These are phyloP conservation scores for Dipodascopsis uninucleata DNA, from an alignment of 805 yeast genomes.

Conservation along the genomic window DNA sequence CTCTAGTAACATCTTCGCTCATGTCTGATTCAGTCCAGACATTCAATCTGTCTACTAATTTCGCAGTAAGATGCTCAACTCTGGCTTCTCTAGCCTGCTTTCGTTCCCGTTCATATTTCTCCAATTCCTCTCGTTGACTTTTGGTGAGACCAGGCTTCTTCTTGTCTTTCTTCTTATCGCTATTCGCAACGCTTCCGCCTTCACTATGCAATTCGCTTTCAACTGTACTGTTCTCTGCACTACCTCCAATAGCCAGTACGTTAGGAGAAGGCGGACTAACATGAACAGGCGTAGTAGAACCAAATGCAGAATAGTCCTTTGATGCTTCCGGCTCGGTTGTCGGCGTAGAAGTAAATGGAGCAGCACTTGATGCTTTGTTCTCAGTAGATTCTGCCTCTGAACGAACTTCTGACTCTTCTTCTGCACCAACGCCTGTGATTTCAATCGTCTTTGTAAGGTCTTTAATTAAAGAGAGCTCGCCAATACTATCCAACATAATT, in stretches of 20 bases:
- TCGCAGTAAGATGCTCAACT: constrained; percentile 57
- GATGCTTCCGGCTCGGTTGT: constrained; percentile 1
- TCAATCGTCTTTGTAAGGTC: constrained; percentile 66
- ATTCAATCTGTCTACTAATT: constrained; percentile 53
- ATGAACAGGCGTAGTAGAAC: constrained; percentile 1
- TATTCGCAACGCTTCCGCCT: too few species aligned
- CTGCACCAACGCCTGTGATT: constrained; percentile 40
- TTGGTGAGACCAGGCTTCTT: constrained; percentile 39
- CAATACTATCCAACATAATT: constrained; percentile 50
- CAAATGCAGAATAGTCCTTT: background rate
- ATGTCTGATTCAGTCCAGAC: constrained; percentile 60
- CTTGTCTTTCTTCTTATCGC: constrained; percentile 32
- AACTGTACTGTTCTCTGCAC: constrained; percentile 15
- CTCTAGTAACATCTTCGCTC: constrained; percentile 55
- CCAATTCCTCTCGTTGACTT: constrained; percentile 50
- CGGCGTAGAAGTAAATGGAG: constrained; percentile 1
- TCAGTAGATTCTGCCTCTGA: constrained; percentile 2
- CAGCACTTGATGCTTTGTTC: background rate
- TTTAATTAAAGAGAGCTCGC: constrained; percentile 75
- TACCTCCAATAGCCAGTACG: constrained; percentile 1
- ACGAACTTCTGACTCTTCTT: constrained; percentile 21
- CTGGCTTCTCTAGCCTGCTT: constrained; percentile 60
- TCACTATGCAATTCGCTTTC: constrained; percentile 17
- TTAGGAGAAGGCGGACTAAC: constrained; percentile 1
- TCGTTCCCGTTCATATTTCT: constrained; percentile 74